A percentile compares a stretch with the other conserved stretches of the same genome.
phyloP scores from a whole-genome alignment of 176 grass and related monocot genomes.

The Rhynchospora pubera region DNA sequence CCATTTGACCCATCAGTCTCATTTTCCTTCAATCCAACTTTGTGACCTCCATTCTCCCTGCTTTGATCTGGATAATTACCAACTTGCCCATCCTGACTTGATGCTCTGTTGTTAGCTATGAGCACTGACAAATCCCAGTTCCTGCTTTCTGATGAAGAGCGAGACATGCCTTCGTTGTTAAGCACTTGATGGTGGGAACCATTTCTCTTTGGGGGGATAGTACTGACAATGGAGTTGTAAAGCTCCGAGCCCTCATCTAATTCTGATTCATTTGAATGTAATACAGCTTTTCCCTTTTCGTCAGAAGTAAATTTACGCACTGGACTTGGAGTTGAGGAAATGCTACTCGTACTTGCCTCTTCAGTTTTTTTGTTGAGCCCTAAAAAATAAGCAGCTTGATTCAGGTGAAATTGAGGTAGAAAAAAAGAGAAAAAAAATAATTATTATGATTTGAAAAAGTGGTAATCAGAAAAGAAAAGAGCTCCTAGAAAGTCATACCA shows the following conservation, averaged over 20 bases:
- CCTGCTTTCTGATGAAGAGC: not conserved
- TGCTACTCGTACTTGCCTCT: not conserved
- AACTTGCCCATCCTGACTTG: not conserved
- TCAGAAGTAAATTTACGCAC: not conserved
- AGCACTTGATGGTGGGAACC: not conserved
- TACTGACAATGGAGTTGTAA: conserved; percentile 19
- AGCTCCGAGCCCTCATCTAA: not conserved
- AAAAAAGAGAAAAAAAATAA: not conserved
- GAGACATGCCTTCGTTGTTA: not conserved
- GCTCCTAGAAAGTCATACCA: not conserved
- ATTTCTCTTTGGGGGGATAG: conserved; percentile 5
- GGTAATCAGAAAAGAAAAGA: not conserved
- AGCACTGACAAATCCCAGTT: conserved; percentile 18
- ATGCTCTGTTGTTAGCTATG: not conserved
- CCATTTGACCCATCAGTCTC: not conserved
- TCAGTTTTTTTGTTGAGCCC: not conserved
- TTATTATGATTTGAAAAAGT: not conserved
- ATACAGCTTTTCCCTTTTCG: not conserved
- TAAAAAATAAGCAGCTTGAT: not conserved
- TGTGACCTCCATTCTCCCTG: not conserved
- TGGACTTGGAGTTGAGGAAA: conserved; percentile 5
- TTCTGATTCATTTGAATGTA: not conserved
- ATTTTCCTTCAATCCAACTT: not conserved
- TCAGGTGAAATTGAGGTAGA: not conserved
- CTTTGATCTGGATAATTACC: not conserved